phyloP scores from a whole-genome alignment of 371 early-diverging fungal species.

The Syncephalis fuscata region DNA sequence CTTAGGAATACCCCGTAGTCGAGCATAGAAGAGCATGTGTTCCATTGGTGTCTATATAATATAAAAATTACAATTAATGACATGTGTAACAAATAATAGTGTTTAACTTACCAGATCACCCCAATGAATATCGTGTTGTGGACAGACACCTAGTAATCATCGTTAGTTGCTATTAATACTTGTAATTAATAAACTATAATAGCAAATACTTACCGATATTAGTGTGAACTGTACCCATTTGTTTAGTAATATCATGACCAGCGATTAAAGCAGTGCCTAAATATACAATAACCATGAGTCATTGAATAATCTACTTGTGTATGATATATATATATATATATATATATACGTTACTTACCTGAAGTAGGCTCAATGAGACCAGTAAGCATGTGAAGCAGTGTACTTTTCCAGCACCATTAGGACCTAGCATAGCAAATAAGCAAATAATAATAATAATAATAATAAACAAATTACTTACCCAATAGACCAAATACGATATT shows the following conservation, averaged over 20 bases:
- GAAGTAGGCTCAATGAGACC: slow-evolving; percentile 43
- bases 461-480: no score
- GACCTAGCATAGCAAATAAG: slow-evolving; percentile 34
- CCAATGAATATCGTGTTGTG: slow-evolving; percentile 63
- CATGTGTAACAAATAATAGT: no score
- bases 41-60: slow-evolving; percentile 30
- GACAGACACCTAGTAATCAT: slow-evolving; percentile 22
- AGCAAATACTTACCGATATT: slow-evolving; percentile 23
- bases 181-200: neutral
- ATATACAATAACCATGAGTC: slow-evolving; percentile 5
- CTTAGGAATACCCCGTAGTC: slow-evolving; percentile 37
- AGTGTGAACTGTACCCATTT: slow-evolving; percentile 33
- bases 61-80: no score
- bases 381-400: slow-evolving; percentile 44
- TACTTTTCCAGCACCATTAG: slow-evolving; percentile 48
- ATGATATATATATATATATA: no score
- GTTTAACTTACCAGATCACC: slow-evolving; percentile 26
- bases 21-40: slow-evolving; percentile 57
- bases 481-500: slow-evolving; percentile 10
- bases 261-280: slow-evolving; percentile 19
- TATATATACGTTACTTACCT: no score
- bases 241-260: slow-evolving; percentile 32
- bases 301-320: no score
- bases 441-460: no score
- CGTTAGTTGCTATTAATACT: neutral